Evolutionary conservation across 495 filamentous ascomycete species (phyloP).

Genomic region (Neurospora sp.): DNA sequence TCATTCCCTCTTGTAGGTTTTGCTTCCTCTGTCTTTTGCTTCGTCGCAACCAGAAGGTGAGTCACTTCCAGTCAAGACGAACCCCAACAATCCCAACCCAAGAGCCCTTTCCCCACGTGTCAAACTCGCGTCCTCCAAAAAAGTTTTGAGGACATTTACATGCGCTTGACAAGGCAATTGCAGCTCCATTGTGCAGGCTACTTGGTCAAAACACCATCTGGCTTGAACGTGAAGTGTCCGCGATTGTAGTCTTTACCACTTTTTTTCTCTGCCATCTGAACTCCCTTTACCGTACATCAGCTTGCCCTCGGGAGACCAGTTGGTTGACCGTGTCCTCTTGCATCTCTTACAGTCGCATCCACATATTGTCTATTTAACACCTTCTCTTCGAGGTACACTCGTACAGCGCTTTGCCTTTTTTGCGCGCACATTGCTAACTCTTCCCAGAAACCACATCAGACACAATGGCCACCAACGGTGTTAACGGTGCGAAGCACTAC

Average conservation of each 20-base stretch:
- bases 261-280: not conserved
- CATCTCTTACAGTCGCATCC: not conserved
- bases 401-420: not conserved
- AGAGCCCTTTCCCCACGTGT: not conserved
- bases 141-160: not conserved
- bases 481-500: constrained; percentile 36
- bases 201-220: not conserved
- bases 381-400: constrained; percentile 4
- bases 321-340: not conserved
- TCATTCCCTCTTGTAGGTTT: constrained; percentile 10
- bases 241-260: not conserved
- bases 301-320: not conserved
- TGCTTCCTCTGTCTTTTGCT: constrained; percentile 3
- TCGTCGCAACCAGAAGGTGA: constrained; percentile 7
- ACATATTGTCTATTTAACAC: constrained; percentile 4
- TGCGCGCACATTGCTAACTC: constrained; percentile 41
- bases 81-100: not conserved
- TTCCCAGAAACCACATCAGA: constrained; percentile 44
- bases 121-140: not conserved
- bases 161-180: not conserved
- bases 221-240: not conserved
- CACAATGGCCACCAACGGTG: constrained; percentile 22
- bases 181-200: not conserved
- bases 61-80: not conserved
- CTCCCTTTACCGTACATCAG: not conserved